Percentiles rank a stretch among this genome's conserved stretches.
Conservation (phyloP, 2,329 filamentous ascomycete species). For the Cladosporium sp. region DNA sequence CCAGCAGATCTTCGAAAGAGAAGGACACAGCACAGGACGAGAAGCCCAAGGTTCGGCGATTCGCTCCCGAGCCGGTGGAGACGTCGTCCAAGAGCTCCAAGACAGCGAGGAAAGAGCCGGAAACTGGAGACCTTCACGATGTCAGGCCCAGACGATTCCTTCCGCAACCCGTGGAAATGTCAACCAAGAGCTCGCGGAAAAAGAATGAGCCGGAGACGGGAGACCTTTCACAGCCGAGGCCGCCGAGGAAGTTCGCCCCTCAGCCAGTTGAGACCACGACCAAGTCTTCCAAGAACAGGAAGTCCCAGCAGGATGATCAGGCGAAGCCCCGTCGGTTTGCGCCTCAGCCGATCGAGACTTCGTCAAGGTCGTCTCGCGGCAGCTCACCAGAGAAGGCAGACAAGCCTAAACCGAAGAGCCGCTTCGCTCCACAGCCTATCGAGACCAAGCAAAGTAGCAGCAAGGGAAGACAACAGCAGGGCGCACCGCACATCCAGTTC, state of each 20-base stretch:
- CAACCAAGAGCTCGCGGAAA: slow-evolving; percentile 49
- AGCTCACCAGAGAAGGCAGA: slow-evolving; percentile 24
- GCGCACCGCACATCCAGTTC: slow-evolving; percentile 23
- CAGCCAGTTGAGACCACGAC: slow-evolving; percentile 68
- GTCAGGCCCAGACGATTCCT: slow-evolving; percentile 48
- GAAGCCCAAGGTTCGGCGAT: slow-evolving; percentile 39
- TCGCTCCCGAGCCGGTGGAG: slow-evolving; percentile 65
- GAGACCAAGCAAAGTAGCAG: slow-evolving; percentile 25
- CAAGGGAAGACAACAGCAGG: slow-evolving; percentile 16
- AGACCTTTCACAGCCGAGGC: slow-evolving; percentile 31
- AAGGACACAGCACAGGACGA: slow-evolving; percentile 22
- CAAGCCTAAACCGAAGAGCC: slow-evolving; percentile 17
- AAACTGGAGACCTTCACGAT: slow-evolving; percentile 10
- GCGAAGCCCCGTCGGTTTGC: slow-evolving; percentile 18
- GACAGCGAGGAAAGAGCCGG: slow-evolving; percentile 6
- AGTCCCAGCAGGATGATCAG: slow-evolving; percentile 20
- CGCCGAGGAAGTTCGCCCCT: slow-evolving; percentile 53
- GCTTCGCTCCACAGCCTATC: slow-evolving; percentile 30
- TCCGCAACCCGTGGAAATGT: slow-evolving; percentile 69
- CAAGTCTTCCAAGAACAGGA: slow-evolving; percentile 43
- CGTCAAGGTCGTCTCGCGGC: slow-evolving; percentile 3
- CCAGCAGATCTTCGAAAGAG: slow-evolving; percentile 49
- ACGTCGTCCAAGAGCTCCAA: slow-evolving; percentile 47
- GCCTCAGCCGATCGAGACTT: slow-evolving; percentile 35
- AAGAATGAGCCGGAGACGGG: slow-evolving; percentile 13